Evolutionary conservation across 345 rosid species (phyloP).

Genomic region (Sonneratia alba): DNA sequence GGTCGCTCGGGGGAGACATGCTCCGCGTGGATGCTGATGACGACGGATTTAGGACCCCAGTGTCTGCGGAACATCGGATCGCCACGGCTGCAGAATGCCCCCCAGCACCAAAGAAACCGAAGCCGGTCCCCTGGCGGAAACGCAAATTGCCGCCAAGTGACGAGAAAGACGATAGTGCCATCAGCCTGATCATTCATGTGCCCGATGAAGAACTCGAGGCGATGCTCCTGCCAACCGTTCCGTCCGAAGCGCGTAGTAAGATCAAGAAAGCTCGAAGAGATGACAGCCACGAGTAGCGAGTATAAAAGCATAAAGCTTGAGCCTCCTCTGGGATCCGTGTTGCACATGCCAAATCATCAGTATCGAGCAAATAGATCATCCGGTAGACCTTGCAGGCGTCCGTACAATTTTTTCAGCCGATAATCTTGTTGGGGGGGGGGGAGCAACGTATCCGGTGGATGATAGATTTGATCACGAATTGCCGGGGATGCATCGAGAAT

Average conservation of each 20-base stretch:
- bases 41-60: conserved; percentile 57
- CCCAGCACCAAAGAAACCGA: conserved; percentile 40
- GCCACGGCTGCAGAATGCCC: conserved; percentile 38
- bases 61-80: conserved; percentile 38
- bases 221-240: conserved; percentile 19
- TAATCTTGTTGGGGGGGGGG: too few species aligned
- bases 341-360: too few species aligned
- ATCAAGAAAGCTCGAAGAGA: conserved; percentile 54
- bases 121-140: conserved; percentile 36
- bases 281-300: conserved; percentile 2
- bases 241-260: conserved; percentile 15
- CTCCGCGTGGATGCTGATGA: background rate
- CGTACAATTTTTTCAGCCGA: too few species aligned
- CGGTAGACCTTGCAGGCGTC: too few species aligned
- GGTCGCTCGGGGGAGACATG: background rate
- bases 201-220: conserved; percentile 5
- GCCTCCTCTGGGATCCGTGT: background rate
- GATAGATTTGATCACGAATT: too few species aligned
- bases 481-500: too few species aligned
- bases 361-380: too few species aligned
- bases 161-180: background rate
- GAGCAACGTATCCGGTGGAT: too few species aligned
- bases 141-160: conserved; percentile 15
- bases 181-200: background rate
- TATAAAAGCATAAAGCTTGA: too few species aligned